These are phyloP conservation scores for Coccomyxa subellipsoidea DNA, from an alignment of 163 green algal species.

Conservation along the genomic window DNA sequence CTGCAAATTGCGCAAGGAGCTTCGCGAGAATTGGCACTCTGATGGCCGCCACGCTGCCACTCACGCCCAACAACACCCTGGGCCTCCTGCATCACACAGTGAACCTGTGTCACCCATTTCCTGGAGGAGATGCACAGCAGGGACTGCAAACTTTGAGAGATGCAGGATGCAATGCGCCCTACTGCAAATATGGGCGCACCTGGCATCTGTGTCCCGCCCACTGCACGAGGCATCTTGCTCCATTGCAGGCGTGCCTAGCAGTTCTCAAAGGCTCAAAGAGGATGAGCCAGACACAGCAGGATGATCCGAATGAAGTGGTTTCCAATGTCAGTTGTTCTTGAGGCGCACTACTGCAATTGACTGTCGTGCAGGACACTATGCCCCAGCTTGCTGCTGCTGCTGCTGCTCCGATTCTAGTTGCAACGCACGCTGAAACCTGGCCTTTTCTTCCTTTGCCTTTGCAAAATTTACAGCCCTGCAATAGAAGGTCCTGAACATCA, in stretches of 20 bases:
- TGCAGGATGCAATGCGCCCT: too few species aligned
- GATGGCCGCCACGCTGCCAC: constrained; percentile 87
- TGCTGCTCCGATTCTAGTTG: background rate
- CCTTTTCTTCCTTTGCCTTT: constrained; percentile 17
- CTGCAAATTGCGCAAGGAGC: constrained; percentile 23
- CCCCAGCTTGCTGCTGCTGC: too few species aligned
- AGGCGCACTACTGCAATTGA: too few species aligned
- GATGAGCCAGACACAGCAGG: too few species aligned
- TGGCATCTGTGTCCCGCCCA: background rate
- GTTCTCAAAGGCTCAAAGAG: background rate
- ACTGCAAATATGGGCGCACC: too few species aligned
- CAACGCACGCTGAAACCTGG: background rate
- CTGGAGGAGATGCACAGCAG: background rate
- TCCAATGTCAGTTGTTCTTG: too few species aligned
- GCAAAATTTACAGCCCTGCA: constrained; percentile 30
- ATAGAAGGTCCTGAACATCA: too few species aligned
- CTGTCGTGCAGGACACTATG: too few species aligned
- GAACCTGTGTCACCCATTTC: background rate
- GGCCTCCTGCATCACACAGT: constrained; percentile 10
- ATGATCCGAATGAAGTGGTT: too few species aligned
- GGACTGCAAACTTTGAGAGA: too few species aligned
- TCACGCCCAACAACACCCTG: constrained; percentile 57
- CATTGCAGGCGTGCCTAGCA: background rate
- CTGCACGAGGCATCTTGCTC: background rate
- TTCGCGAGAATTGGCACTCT: constrained; percentile 64